Base-by-base conservation (phyloP, 345 rosid genomes). In the Sonneratia caseolaris region DNA sequence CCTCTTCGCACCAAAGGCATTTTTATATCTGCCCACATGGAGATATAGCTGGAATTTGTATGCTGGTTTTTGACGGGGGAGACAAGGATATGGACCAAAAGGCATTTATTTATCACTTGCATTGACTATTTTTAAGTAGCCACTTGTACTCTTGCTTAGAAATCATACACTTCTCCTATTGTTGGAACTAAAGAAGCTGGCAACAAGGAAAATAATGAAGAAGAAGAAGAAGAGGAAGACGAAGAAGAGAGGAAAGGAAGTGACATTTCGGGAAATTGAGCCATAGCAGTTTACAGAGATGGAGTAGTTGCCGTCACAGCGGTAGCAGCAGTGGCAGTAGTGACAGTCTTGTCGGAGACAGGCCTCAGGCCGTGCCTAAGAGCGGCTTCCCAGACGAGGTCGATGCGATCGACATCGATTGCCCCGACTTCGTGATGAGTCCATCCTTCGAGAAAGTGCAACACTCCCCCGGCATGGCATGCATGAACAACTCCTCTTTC, bases 401-500 rank as follows among this genome's bases (percentile, higher is more conserved):
- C 98, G 56, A 96, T 96, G 70, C 90, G 86, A 18, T 87, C 93
- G 5, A 96, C 96, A 14, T 96, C 93, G 3, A 96, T 71, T 0
- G 97, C 92, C 10, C 99, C 99, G 72, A 96, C 98, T 80, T 96
- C 99, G 70, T 96, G 96, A 78, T 92, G 97, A 24, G 81, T 76
- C 96, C 97, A 96, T 0, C 98, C 99, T 75, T 96, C 92, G 1
- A 96, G 74, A 32, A 80, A 73, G 80, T 96, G 99, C 66, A 96
- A 96, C 81, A 92, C 89, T 0, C 98, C 99, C 1, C 99, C 99
- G 2, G 98, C 99, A 74, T 96, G 99, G 74, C 99, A 96, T 32
- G 99, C 99, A 61, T 96, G 99, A 0, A 92, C 98, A 6, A 89
- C 97, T 64, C 99, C 99, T 81, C 99, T 83, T 1, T 82, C 98